Conservation (phyloP, 2,329 filamentous ascomycete species). For the Epichloe coenophiala region DNA sequence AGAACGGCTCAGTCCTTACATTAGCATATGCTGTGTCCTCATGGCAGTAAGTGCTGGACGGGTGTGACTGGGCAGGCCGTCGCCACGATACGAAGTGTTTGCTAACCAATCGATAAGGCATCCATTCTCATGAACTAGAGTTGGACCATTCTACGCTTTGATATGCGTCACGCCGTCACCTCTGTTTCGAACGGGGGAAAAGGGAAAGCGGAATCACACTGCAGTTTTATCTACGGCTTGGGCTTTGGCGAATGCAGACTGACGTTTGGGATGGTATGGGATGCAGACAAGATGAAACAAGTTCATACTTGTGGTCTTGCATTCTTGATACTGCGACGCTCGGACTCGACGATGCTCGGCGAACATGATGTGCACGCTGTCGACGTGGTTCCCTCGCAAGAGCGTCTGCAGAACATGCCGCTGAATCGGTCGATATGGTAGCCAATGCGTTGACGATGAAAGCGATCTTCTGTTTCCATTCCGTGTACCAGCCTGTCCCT, state of each 20-base stretch:
- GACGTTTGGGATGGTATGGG: not conserved
- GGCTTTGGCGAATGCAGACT: not conserved
- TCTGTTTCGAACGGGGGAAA: not conserved
- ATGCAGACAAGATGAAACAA: no score
- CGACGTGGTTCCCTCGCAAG: not conserved
- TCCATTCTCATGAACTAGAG: conserved; percentile 25
- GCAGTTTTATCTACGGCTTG: not conserved
- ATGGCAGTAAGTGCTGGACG: conserved; percentile 60
- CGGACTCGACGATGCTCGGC: not conserved
- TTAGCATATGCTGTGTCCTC: conserved; percentile 80
- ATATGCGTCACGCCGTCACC: not conserved
- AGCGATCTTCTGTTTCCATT: not conserved
- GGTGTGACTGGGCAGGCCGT: no score
- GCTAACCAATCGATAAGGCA: conserved; percentile 12
- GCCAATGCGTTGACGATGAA: not conserved
- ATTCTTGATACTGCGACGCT: not conserved
- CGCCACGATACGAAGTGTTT: not conserved
- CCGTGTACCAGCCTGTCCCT: not conserved
- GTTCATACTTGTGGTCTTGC: not conserved
- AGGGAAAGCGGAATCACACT: no score
- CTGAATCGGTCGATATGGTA: not conserved
- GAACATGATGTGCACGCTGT: not conserved
- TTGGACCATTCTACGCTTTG: not conserved
- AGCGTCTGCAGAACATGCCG: not conserved
- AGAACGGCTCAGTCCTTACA: conserved; percentile 86